phyloP scores from a whole-genome alignment of 352 stramenopile genomes.

The Phytophthora multivora region DNA sequence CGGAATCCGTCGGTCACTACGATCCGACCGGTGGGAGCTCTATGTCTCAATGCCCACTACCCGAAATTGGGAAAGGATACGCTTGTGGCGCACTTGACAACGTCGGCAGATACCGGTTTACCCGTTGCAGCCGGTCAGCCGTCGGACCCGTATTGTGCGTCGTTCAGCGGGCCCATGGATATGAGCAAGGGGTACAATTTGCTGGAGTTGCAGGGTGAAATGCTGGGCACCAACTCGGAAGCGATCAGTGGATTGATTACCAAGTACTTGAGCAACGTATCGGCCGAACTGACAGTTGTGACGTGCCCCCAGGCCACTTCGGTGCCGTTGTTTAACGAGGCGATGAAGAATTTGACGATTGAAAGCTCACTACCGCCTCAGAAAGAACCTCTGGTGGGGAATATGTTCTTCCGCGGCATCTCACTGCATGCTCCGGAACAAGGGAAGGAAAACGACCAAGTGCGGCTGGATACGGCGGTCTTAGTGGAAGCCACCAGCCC shows the following conservation, averaged over 20 bases:
- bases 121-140: slow-evolving; percentile 43
- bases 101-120: slow-evolving; percentile 41
- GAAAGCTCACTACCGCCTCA: slow-evolving; percentile 61
- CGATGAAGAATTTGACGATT: slow-evolving; percentile 78
- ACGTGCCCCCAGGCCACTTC: slow-evolving; percentile 67
- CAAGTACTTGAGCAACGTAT: slow-evolving; percentile 71
- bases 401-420: slow-evolving; percentile 72
- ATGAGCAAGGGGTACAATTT: slow-evolving; percentile 70
- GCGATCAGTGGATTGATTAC: slow-evolving; percentile 79
- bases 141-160: slow-evolving; percentile 66
- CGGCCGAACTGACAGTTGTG: slow-evolving; percentile 61
- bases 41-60: slow-evolving; percentile 73
- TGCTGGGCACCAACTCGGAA: slow-evolving; percentile 62
- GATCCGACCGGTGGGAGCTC: slow-evolving; percentile 60
- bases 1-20: slow-evolving; percentile 80
- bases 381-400: slow-evolving; percentile 59
- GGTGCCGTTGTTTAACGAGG: slow-evolving; percentile 71
- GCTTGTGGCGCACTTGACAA: slow-evolving; percentile 64
- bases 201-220: slow-evolving; percentile 67
- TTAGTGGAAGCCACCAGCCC: slow-evolving; percentile 73
- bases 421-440: slow-evolving; percentile 48
- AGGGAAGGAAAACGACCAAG: slow-evolving; percentile 46
- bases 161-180: slow-evolving; percentile 25
- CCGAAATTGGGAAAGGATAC: slow-evolving; percentile 39
- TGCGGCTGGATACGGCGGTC: slow-evolving; percentile 57